phyloP scores from a whole-genome alignment of 2,329 filamentous ascomycete species.

The Akanthomyces muscarius region DNA sequence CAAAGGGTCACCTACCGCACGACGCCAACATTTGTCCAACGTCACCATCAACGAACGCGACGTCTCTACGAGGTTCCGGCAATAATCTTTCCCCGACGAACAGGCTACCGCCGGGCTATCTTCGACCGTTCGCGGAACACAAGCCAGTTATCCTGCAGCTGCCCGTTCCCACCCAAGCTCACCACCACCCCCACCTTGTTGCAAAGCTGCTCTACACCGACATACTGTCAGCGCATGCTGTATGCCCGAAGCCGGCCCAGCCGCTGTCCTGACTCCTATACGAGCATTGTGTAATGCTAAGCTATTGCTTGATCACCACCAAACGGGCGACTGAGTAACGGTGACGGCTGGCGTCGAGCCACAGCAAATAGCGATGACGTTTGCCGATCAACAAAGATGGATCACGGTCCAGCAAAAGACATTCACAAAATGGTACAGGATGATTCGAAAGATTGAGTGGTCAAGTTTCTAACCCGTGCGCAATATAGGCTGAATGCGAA shows the following conservation, averaged over 20 bases:
- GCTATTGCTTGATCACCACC: neutral
- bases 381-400: slow-evolving; percentile 62
- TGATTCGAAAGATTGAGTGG: neutral
- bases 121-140: neutral
- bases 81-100: neutral
- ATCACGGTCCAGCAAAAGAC: slow-evolving; percentile 93
- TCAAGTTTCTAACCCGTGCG: neutral
- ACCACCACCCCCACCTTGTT: slow-evolving; percentile 10
- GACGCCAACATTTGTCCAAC: slow-evolving; percentile 14
- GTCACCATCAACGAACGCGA: slow-evolving; percentile 2
- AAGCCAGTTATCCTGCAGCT: slow-evolving; percentile 8
- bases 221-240: slow-evolving; percentile 9
- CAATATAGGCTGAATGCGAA: slow-evolving; percentile 85
- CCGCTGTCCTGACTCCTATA: neutral
- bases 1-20: slow-evolving; percentile 7
- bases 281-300: neutral
- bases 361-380: slow-evolving; percentile 51
- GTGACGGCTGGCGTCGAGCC: slow-evolving; percentile 5
- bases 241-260: slow-evolving; percentile 6
- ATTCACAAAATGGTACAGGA: slow-evolving; percentile 80
- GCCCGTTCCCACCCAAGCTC: neutral
- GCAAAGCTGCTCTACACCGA: slow-evolving; percentile 17
- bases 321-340: neutral
- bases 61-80: neutral
- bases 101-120: neutral